A percentile compares a stretch with the other conserved stretches of the same genome.
Conservation (phyloP, 352 stramenopile species). For the Phytophthora sp. region DNA sequence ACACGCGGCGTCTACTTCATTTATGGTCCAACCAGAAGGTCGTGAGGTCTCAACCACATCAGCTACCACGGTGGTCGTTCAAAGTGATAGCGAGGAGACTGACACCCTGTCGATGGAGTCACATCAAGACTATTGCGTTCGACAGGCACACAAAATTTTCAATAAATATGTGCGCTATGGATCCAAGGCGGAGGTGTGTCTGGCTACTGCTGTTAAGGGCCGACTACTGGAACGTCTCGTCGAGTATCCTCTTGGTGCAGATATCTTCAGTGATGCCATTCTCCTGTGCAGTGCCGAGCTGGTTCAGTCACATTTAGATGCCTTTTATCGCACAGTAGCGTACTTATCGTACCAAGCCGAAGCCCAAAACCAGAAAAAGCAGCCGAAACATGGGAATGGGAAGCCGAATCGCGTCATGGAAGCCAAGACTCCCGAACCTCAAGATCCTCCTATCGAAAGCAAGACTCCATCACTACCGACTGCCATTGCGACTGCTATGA, state of each 20-base stretch:
- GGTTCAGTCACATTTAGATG: constrained; percentile 65
- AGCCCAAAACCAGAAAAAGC: constrained; percentile 18
- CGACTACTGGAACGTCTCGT: constrained; percentile 50
- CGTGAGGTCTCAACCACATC: background rate
- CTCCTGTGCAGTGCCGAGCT: constrained; percentile 65
- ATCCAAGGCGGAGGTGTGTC: constrained; percentile 71
- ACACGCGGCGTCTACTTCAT: constrained; percentile 2
- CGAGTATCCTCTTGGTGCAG: constrained; percentile 49
- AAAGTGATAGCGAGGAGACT: background rate
- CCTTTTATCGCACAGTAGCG: constrained; percentile 53
- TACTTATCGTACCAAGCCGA: constrained; percentile 55
- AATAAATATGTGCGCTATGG: constrained; percentile 80
- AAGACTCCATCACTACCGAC: constrained; percentile 8
- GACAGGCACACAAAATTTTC: constrained; percentile 77
- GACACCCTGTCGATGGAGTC: constrained; percentile 30
- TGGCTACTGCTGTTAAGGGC: constrained; percentile 51
- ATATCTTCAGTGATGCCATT: constrained; percentile 68
- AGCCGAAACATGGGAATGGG: constrained; percentile 3
- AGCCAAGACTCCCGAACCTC: background rate
- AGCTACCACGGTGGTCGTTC: background rate
- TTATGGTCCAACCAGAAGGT: constrained; percentile 18
- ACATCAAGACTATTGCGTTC: constrained; percentile 63
- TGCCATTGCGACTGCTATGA: background rate
- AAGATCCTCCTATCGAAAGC: background rate
- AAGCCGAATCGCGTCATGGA: constrained; percentile 27